Conservation (phyloP, 2,329 filamentous ascomycete genomes). For the Dactylella cylindrospora region DNA sequence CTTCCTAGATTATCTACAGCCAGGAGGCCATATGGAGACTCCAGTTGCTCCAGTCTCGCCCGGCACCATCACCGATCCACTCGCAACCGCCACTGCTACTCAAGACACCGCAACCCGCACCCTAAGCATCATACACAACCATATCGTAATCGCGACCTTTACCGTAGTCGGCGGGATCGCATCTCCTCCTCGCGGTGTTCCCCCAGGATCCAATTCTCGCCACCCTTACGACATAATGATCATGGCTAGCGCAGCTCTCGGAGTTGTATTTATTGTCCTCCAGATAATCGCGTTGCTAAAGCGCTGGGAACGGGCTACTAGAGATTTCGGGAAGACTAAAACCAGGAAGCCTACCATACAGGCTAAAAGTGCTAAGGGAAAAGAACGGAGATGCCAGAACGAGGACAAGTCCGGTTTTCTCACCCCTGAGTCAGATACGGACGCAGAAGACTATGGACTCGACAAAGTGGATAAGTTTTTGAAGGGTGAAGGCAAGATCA, state of each 20-base stretch:
- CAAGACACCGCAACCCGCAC: constrained; percentile 10
- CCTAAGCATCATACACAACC: constrained; percentile 12
- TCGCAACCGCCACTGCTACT: background rate
- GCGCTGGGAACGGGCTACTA: constrained; percentile 1
- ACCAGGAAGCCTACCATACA: too few species aligned
- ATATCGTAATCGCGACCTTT: constrained; percentile 27
- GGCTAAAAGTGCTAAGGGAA: too few species aligned
- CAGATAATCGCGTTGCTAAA: background rate
- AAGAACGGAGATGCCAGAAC: too few species aligned
- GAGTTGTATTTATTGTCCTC: constrained; percentile 1
- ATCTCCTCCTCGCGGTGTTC: constrained; percentile 11
- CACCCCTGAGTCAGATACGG: too few species aligned
- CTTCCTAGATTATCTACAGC: background rate
- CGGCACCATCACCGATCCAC: background rate
- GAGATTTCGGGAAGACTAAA: too few species aligned
- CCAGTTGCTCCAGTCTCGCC: background rate
- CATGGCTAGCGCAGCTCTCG: background rate
- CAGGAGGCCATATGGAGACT: background rate
- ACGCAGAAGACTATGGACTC: too few species aligned
- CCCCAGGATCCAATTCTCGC: background rate
- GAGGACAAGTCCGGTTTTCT: too few species aligned
- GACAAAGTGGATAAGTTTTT: too few species aligned
- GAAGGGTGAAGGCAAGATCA: too few species aligned
- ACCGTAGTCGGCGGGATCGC: constrained; percentile 7
- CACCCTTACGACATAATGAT: constrained; percentile 5